Evolutionary conservation across 164 flowering plant genomes (phyloP), one percentile per base, ranked within the genome.

Genomic region (Chloranthus sessilifolius): DNA sequence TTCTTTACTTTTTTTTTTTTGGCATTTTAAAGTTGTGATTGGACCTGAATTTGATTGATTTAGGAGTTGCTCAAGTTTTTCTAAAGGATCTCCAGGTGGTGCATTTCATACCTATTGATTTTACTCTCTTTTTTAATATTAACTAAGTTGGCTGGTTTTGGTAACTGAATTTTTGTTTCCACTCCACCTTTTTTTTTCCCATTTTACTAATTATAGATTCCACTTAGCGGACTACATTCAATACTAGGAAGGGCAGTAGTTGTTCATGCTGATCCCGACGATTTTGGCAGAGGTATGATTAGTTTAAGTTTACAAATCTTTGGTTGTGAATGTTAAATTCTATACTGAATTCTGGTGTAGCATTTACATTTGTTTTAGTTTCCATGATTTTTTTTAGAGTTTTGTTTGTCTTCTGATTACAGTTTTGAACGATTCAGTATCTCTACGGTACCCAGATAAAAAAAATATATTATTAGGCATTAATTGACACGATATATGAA

Each of bases 231-330:
- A 37, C 74, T 55, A 43, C 72, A 89, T 64, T 89, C 92, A 10
- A 83, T 89, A 45, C 64, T 86, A 31, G 97, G 97, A 45, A 78
- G 97, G 65, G 97, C 97, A 41, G 90, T 86, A 48, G 95, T 89
- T 57, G 88, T 89, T 53, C 95, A 89, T 70, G 97, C 97, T 63
- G 92, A 83, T 72, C 82, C 78, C 19, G 97, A 89, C 69, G 97
- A 89, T 72, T 92, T 86, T 60, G 95, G 97, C 42, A 74, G 58
- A 80, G 97, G 97, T 86, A 63, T 54, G 55, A 8, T 29, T 25
- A 25, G 21, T 29, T n/a, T 7, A 3, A 0, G 49, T 36, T 21
- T 28, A 12, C 29, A 3, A 3, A 47, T 31, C 19, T 30, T 23
- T 17, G 41, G 28, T 20, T 41, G 41, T 41, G 22, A 8, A 41